Evolutionary conservation across 2,329 filamentous ascomycete genomes (phyloP).

Genomic region (Talaromyces sp.): DNA sequence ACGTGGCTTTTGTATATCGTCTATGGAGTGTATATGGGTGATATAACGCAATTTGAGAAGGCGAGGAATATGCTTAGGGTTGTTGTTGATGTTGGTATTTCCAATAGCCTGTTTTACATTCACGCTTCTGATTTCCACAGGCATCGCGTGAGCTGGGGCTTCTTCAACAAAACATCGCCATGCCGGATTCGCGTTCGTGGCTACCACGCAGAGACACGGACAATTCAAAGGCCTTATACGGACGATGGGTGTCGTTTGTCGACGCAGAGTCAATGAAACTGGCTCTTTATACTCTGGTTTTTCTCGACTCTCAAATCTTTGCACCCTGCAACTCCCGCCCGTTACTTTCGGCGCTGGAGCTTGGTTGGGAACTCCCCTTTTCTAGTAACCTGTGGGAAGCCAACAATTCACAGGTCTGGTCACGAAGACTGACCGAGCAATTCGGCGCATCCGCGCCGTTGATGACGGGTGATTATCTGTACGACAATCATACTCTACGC

Average conservation of each 20-base stretch:
- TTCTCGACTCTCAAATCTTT: constrained; percentile 24
- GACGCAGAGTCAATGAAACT: constrained; percentile 28
- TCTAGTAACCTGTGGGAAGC: constrained; percentile 26
- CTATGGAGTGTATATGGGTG: constrained; percentile 25
- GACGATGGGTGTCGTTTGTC: constrained; percentile 22
- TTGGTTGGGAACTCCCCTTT: constrained; percentile 31
- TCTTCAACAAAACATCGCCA: constrained; percentile 19
- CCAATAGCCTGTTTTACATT: neutral
- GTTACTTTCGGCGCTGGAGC: constrained; percentile 25
- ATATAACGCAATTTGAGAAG: constrained; percentile 18
- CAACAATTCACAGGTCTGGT: constrained; percentile 22
- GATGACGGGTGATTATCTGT: neutral
- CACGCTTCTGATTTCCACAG: constrained; percentile 13
- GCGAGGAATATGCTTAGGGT: constrained; percentile 23
- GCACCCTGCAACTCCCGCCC: constrained; percentile 25
- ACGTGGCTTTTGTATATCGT: constrained; percentile 26
- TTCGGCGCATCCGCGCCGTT: constrained; percentile 5
- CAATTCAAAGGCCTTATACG: constrained; percentile 16
- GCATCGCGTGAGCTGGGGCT: constrained; percentile 22
- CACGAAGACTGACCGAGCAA: constrained; percentile 16
- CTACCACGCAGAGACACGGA: constrained; percentile 4
- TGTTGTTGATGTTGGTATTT: constrained; percentile 21
- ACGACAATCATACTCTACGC: constrained; percentile 9
- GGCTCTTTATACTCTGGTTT: constrained; percentile 24
- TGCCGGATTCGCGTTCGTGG: constrained; percentile 15